Percentiles rank a stretch among this genome's conserved stretches.
Conservation (phyloP, 768 basidiomycete species). For the Trametopsis cervina region DNA sequence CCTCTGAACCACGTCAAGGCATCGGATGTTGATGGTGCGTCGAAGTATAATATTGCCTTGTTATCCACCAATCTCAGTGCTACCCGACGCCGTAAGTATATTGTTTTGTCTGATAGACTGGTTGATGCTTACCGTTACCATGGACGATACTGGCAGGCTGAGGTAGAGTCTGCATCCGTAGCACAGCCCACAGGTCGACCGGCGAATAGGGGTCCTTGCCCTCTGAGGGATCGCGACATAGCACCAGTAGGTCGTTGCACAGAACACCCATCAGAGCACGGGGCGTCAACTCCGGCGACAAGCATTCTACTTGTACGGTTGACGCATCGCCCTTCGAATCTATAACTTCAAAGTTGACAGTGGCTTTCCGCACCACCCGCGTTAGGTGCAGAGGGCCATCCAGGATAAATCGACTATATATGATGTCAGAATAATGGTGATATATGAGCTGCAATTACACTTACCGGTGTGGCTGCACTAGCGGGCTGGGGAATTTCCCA, state of each 20-base stretch:
- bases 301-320: constrained; percentile 83
- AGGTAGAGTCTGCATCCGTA: constrained; percentile 89
- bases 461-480: constrained; percentile 96
- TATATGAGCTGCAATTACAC: constrained; percentile 16
- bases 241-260: constrained; percentile 89
- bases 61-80: constrained; percentile 86
- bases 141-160: constrained; percentile 89
- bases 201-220: constrained; percentile 64
- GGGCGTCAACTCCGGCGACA: constrained; percentile 81
- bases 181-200: constrained; percentile 95
- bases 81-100: constrained; percentile 21
- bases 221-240: constrained; percentile 82
- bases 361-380: constrained; percentile 84
- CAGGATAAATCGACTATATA: constrained; percentile 77
- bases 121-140: constrained; percentile 55
- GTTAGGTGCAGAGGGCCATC: constrained; percentile 82
- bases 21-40: constrained; percentile 76
- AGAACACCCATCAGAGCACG: constrained; percentile 74
- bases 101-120: too few relatives aligned
- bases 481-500: constrained; percentile 90
- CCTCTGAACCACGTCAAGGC: constrained; percentile 90
- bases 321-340: constrained; percentile 71
- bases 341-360: constrained; percentile 74
- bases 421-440: neutral
- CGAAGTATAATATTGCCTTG: constrained; percentile 87